phyloP scores from a whole-genome alignment of 2,329 filamentous ascomycete genomes.

The Emmonsia crescens region DNA sequence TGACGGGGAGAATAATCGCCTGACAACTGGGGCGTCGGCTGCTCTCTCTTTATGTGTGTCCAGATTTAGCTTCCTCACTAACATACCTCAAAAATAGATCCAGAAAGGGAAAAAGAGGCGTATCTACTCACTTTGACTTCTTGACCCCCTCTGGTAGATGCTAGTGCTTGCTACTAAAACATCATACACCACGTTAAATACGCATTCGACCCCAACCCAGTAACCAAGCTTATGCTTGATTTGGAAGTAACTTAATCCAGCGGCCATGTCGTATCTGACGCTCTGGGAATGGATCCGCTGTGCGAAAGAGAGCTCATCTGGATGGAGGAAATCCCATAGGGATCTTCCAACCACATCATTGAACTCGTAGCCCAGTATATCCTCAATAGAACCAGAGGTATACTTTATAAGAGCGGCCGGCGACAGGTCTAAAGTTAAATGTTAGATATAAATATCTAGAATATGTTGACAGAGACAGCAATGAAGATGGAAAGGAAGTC shows the following conservation, averaged over 20 bases:
- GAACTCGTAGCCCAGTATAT: slow-evolving; percentile 71
- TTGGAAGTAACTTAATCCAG: slow-evolving; percentile 68
- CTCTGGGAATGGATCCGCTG: slow-evolving; percentile 61
- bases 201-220: slow-evolving; percentile 76
- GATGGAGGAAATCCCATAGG: slow-evolving; percentile 78
- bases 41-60: slow-evolving; percentile 53
- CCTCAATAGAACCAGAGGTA: slow-evolving; percentile 69
- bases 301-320: slow-evolving; percentile 66
- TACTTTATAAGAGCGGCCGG: slow-evolving; percentile 70
- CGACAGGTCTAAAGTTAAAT: slow-evolving; percentile 50
- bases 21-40: slow-evolving; percentile 64
- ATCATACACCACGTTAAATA: slow-evolving; percentile 81
- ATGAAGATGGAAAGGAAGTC: slow-evolving; percentile 8
- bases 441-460: slow-evolving; percentile 9
- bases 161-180: slow-evolving; percentile 77
- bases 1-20: slow-evolving; percentile 69
- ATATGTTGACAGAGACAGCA: slow-evolving; percentile 4
- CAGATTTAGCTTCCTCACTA: not conserved
- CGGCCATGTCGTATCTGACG: slow-evolving; percentile 70
- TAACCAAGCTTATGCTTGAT: slow-evolving; percentile 57
- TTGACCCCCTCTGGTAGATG: slow-evolving; percentile 58
- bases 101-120: not conserved
- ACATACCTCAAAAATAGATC: not conserved
- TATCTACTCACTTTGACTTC: slow-evolving; percentile 58
- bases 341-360: slow-evolving; percentile 65